Evolutionary conservation across 1,139 yeast genomes (phyloP).

Genomic region (Taphrina sp.): DNA sequence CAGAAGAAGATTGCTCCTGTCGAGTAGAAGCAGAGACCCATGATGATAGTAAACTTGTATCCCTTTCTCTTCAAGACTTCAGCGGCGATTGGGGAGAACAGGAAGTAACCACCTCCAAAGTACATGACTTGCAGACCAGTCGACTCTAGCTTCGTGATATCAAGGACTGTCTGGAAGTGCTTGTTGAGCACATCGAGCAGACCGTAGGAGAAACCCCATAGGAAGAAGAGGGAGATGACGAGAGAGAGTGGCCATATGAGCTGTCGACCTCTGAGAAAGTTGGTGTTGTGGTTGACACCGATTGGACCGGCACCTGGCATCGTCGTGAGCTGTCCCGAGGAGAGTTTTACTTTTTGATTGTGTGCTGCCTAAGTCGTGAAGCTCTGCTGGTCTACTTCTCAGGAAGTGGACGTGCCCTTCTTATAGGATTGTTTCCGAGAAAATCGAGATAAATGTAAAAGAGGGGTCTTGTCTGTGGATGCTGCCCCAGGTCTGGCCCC

Average conservation of each 20-base stretch:
- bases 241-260: slow-evolving; percentile 26
- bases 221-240: slow-evolving; percentile 34
- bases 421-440: no score
- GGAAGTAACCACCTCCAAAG: slow-evolving; percentile 34
- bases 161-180: slow-evolving; percentile 30
- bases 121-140: slow-evolving; percentile 34
- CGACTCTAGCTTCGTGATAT: slow-evolving; percentile 29
- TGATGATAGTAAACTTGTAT: slow-evolving; percentile 33
- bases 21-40: slow-evolving; percentile 28
- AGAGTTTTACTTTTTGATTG: no score
- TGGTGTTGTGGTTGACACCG: slow-evolving; percentile 17
- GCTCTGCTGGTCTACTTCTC: no score
- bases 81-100: slow-evolving; percentile 18
- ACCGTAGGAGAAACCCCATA: slow-evolving; percentile 36
- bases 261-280: slow-evolving; percentile 11
- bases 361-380: no score
- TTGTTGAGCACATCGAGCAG: slow-evolving; percentile 35
- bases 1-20: slow-evolving; percentile 34
- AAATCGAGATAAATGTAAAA: no score
- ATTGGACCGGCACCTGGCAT: slow-evolving; percentile 15
- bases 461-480: no score
- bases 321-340: no score
- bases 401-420: no score
- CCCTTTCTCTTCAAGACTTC: slow-evolving; percentile 32
- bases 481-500: no score